Conservation (phyloP, 345 rosid genomes). For the Cochlearia excelsa region DNA sequence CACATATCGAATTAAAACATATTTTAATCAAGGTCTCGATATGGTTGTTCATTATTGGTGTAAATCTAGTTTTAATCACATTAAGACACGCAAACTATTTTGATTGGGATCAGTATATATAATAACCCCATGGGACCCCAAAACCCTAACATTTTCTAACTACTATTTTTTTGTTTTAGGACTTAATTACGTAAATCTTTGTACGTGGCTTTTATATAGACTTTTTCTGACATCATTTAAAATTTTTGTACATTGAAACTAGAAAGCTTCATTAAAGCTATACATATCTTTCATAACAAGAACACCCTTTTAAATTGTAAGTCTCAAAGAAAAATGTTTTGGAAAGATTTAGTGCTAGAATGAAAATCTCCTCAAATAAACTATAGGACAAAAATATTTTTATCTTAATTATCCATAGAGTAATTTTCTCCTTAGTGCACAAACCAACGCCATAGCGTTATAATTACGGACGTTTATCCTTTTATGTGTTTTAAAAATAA, state of each 20-base stretch:
- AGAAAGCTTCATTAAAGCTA: too few relatives aligned
- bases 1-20: not conserved
- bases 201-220: conserved; percentile 19
- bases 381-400: conserved; percentile 17
- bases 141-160: conserved; percentile 31
- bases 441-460: conserved; percentile 23
- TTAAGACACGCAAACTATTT: conserved; percentile 32
- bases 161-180: conserved; percentile 6
- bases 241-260: too few relatives aligned
- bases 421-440: conserved; percentile 33
- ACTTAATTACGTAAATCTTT: conserved; percentile 3
- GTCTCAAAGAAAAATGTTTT: not conserved
- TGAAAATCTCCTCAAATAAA: not conserved
- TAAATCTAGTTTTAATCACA: conserved; percentile 30
- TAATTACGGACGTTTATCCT: conserved; percentile 28
- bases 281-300: not conserved
- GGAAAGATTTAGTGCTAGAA: not conserved
- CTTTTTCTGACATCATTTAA: conserved; percentile 13
- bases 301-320: not conserved
- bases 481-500: conserved; percentile 22
- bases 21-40: conserved; percentile 15
- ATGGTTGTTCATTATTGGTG: conserved; percentile 35
- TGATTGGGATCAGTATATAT: conserved; percentile 3
- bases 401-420: conserved; percentile 12
- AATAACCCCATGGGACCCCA: conserved; percentile 27